Evolutionary conservation across 768 basidiomycete genomes (phyloP), one percentile per base, ranked within the genome.

Genomic region (Rhizopogon salebrosus): DNA sequence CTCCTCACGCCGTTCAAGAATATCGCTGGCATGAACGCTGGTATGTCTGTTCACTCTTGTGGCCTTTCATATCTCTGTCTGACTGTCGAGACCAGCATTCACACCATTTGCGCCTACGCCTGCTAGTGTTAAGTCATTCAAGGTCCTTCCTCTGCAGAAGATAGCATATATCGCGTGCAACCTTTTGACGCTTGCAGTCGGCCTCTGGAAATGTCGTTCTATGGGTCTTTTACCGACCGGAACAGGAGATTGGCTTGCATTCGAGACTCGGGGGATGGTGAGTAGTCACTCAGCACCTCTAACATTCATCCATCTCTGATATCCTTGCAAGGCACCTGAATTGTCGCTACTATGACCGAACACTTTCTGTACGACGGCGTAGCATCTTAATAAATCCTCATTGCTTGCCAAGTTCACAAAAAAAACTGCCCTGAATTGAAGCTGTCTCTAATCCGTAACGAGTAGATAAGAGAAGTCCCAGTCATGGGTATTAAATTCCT

Each of bases 201-300:
- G 94, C 0, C 68, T 97, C 24, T 98, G 89, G 87, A 98, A 98
- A 69, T 95, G 93, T 70, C 83, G 84, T 29, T 81, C 86, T 0
- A 94, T 98, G 92, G 94, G 94, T 0, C 74, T 98, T 49, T 70
- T 98, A 16, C 94, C 94, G 0, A 87, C 84, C 1, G 92, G 95
- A 1, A 90, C 92, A 0, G 92, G 88, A 2, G 95, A 98, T 70
- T 98, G 94, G 92, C 72, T 95, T 48, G 92, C 91, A 13, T 98
- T 98, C 59, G 94, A 95, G 73, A 86, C 83, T 2, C 75, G 94
- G 60, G 84, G 83, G 34, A 49, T 67, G 62, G 89, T 93, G 22
- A 48, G 65, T 55, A 9, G 13, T 24, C 51, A 39, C 27, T n/a
- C 20, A 41, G 18, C 22, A 29, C 24, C 6, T 22, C 14, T 10